Evolutionary conservation across 2,329 filamentous ascomycete genomes (phyloP).

Genomic region (Aspergillus persii): DNA sequence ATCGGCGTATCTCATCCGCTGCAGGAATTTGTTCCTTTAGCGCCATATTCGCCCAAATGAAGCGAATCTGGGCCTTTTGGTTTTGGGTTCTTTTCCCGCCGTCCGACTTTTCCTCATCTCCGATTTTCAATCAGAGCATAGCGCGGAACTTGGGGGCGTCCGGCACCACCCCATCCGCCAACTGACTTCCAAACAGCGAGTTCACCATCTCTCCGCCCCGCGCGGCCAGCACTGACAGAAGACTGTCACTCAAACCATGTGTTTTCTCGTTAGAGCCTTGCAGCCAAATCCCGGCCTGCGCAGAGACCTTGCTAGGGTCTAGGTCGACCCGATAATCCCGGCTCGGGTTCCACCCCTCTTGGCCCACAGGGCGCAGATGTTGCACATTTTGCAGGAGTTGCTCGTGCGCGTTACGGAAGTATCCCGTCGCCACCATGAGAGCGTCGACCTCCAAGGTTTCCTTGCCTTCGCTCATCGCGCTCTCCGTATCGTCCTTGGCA

Average conservation of each 20-base stretch:
- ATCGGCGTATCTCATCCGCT: background rate
- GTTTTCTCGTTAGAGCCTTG: constrained; percentile 93
- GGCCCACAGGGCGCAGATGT: constrained; percentile 61
- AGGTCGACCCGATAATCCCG: constrained; percentile 80
- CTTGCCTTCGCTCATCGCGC: constrained; percentile 41
- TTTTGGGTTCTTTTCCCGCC: background rate
- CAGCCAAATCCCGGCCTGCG: constrained; percentile 78
- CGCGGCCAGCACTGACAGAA: constrained; percentile 74
- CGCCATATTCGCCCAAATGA: constrained; percentile 8
- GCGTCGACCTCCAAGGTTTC: constrained; percentile 74
- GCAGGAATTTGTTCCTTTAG: background rate
- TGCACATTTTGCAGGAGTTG: constrained; percentile 68
- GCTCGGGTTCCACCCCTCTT: constrained; percentile 62
- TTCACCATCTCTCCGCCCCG: constrained; percentile 75
- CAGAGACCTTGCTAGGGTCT: constrained; percentile 63
- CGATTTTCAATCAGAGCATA: constrained; percentile 28
- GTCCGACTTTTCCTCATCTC: background rate
- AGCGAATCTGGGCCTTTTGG: constrained; percentile 2
- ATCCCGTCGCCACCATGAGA: constrained; percentile 84
- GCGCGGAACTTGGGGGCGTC: constrained; percentile 32
- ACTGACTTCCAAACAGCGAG: constrained; percentile 62
- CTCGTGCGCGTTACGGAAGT: constrained; percentile 74
- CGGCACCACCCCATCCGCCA: constrained; percentile 30
- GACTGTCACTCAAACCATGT: constrained; percentile 81
- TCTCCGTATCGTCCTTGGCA: constrained; percentile 27